Conservation (phyloP, 352 stramenopile species). For the Phytophthora sp. region DNA sequence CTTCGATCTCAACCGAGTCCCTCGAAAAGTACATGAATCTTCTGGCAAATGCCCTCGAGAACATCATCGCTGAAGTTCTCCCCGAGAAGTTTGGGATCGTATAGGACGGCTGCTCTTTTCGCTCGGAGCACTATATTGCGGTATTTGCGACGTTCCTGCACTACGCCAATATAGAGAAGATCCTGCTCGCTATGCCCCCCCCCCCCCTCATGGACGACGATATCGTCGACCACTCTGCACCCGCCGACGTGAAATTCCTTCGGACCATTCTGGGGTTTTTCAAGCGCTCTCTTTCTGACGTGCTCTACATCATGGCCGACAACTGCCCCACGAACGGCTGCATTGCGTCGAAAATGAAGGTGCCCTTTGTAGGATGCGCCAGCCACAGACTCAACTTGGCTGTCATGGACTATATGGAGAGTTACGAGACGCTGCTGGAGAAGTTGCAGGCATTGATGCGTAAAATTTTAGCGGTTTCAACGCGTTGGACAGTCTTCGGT, state of each 20-base stretch:
- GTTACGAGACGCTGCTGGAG: not conserved
- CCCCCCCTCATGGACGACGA: not conserved
- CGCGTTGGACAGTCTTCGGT: not conserved
- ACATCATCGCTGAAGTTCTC: not conserved
- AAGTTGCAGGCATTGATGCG: not conserved
- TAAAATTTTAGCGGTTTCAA: slow-evolving; percentile 8
- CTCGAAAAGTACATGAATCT: slow-evolving; percentile 2
- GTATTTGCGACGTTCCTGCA: not conserved
- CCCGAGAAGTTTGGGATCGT: slow-evolving; percentile 2
- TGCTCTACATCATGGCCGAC: not conserved
- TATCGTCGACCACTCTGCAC: not conserved
- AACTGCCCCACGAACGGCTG: not conserved
- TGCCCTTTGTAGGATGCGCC: slow-evolving; percentile 1
- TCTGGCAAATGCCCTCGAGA: not conserved
- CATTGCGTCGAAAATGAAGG: not conserved
- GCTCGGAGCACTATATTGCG: not conserved
- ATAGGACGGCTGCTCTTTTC: slow-evolving; percentile 1
- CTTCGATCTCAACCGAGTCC: not conserved
- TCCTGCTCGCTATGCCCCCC: slow-evolving; percentile 2
- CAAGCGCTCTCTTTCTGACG: not conserved
- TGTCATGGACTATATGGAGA: not conserved
- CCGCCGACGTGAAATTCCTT: not conserved
- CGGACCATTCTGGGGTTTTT: not conserved
- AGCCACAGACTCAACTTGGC: not conserved
- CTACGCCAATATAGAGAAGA: not conserved